phyloP scores from a whole-genome alignment of 805 yeast genomes.

The Candida broadrunensis region DNA sequence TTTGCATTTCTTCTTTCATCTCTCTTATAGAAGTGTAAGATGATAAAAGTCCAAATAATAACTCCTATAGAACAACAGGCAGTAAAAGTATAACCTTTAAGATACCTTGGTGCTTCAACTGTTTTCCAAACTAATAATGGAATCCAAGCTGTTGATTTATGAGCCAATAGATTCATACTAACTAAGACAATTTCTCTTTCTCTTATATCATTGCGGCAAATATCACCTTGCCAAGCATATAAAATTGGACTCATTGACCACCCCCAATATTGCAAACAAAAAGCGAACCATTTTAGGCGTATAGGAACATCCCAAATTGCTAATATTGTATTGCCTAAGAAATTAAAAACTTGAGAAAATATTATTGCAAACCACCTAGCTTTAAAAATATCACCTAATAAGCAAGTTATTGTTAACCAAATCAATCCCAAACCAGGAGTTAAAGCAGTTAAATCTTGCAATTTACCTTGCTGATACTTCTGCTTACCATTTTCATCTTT shows the following conservation, averaged over 20 bases:
- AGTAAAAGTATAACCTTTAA: slow-evolving; percentile 52
- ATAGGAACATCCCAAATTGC: slow-evolving; percentile 59
- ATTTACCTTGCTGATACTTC: slow-evolving; percentile 28
- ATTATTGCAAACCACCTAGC: slow-evolving; percentile 55
- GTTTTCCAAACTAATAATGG: slow-evolving; percentile 55
- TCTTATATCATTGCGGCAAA: slow-evolving; percentile 55
- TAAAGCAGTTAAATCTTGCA: slow-evolving; percentile 43
- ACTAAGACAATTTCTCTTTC: slow-evolving; percentile 56
- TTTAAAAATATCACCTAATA: slow-evolving; percentile 37
- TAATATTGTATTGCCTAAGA: slow-evolving; percentile 51
- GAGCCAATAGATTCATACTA: slow-evolving; percentile 53
- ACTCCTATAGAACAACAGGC: slow-evolving; percentile 45
- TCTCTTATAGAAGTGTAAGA: slow-evolving; percentile 43
- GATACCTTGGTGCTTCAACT: slow-evolving; percentile 53
- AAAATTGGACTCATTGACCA: slow-evolving; percentile 64
- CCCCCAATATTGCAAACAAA: slow-evolving; percentile 55
- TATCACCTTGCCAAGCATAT: slow-evolving; percentile 57
- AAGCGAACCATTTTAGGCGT: slow-evolving; percentile 65
- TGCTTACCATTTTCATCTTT: slow-evolving; percentile 20
- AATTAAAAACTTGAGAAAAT: slow-evolving; percentile 52
- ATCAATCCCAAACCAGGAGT: slow-evolving; percentile 44
- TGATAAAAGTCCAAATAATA: slow-evolving; percentile 49
- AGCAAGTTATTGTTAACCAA: slow-evolving; percentile 36
- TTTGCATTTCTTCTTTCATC: slow-evolving; percentile 29
- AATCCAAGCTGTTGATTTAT: slow-evolving; percentile 53